These are phyloP conservation scores for Kwoniella sp. DNA, from an alignment of 768 basidiomycete genomes.

Conservation along the genomic window DNA sequence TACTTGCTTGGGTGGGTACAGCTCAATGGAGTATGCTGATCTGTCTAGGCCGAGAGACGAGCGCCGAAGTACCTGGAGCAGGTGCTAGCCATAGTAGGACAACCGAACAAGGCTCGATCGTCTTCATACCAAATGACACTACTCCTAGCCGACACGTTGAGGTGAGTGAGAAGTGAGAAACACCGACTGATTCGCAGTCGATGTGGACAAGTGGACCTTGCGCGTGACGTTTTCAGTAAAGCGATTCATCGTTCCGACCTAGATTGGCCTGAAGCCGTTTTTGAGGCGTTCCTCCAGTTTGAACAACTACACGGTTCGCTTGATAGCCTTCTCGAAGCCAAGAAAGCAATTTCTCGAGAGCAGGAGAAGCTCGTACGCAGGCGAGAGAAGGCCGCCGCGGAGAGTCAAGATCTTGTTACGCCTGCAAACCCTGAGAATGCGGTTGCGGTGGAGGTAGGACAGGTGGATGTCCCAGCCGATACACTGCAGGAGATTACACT, in stretches of 20 bases:
- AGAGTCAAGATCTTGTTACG: constrained; percentile 9
- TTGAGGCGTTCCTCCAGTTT: constrained; percentile 85
- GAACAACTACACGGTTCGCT: constrained; percentile 77
- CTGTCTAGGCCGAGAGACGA: constrained; percentile 20
- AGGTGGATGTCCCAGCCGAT: constrained; percentile 12
- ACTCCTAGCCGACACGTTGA: constrained; percentile 24
- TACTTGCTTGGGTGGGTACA: constrained; percentile 65
- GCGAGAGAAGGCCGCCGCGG: constrained; percentile 22
- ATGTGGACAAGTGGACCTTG: constrained; percentile 53
- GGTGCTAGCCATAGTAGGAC: constrained; percentile 53
- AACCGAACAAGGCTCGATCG: constrained; percentile 18
- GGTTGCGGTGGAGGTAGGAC: too few species aligned
- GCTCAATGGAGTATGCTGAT: background rate
- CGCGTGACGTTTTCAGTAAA: constrained; percentile 64
- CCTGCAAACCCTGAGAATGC: too few species aligned
- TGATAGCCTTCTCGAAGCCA: constrained; percentile 50
- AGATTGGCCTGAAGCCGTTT: constrained; percentile 93
- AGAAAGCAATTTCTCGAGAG: constrained; percentile 22
- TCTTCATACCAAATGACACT: constrained; percentile 33
- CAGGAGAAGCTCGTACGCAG: constrained; percentile 46
- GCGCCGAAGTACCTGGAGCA: constrained; percentile 47
- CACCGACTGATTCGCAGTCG: constrained; percentile 33
- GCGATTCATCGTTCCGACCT: constrained; percentile 63
- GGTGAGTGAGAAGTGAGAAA: constrained; percentile 9
- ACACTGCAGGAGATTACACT: background rate